A percentile compares a stretch with the other conserved stretches of the same genome.
Evolutionary conservation across 2,329 filamentous ascomycete genomes (phyloP).

Genomic region (Paracoccidioides lutzii): DNA sequence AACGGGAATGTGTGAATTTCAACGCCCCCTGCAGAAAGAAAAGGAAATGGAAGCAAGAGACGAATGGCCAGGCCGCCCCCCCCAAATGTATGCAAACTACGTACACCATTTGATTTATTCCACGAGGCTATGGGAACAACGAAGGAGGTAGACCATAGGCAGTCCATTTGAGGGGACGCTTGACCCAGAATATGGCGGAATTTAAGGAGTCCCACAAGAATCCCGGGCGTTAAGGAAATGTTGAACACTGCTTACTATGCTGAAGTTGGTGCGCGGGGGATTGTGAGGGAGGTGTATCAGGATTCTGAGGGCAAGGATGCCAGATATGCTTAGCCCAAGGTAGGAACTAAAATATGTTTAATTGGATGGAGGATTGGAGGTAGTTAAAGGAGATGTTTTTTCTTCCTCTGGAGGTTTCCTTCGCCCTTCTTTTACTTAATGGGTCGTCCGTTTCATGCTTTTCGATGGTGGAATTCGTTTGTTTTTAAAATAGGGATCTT

Average conservation of each 20-base stretch:
- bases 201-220: background rate
- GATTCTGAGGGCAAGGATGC: too few species aligned
- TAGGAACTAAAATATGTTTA: too few species aligned
- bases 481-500: background rate
- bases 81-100: background rate
- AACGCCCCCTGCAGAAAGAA: background rate
- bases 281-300: background rate
- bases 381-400: too few species aligned
- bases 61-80: background rate
- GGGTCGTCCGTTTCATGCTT: background rate
- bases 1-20: conserved; percentile 12
- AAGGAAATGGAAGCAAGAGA: background rate
- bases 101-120: too few species aligned
- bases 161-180: background rate
- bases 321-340: too few species aligned
- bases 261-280: background rate
- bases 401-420: too few species aligned
- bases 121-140: too few species aligned
- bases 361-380: too few species aligned
- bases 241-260: background rate
- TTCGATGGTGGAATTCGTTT: background rate
- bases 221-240: background rate
- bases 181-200: background rate
- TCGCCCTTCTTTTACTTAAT: too few species aligned
- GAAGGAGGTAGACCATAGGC: too few species aligned